Conservation (phyloP, 108 stramenopile genomes). For the Chaetoceros tenuissimus region DNA sequence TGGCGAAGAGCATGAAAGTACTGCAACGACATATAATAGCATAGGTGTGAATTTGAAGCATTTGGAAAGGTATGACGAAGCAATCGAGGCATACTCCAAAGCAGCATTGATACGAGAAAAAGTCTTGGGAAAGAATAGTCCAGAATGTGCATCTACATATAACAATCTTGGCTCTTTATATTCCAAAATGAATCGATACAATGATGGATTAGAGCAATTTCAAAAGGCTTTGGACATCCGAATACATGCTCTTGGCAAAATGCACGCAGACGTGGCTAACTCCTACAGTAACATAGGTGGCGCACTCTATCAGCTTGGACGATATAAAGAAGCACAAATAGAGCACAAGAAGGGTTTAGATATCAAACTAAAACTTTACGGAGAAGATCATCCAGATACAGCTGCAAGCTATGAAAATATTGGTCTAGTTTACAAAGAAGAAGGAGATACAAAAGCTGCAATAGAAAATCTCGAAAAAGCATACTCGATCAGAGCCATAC, state of each 20-base stretch:
- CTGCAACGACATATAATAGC: constrained; percentile 13
- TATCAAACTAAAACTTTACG: constrained; percentile 12
- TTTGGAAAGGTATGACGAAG: constrained; percentile 22
- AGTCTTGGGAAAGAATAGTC: constrained; percentile 20
- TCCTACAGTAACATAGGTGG: constrained; percentile 41
- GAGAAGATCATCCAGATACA: constrained; percentile 21
- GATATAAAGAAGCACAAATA: constrained; percentile 9
- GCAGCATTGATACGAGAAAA: constrained; percentile 18
- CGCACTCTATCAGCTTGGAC: constrained; percentile 25
- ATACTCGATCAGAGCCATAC: background rate
- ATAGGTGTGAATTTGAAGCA: constrained; percentile 26
- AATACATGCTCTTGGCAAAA: constrained; percentile 9
- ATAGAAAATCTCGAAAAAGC: constrained; percentile 1
- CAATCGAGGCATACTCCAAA: constrained; percentile 14
- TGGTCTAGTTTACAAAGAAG: constrained; percentile 12
- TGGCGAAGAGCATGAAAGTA: constrained; percentile 15
- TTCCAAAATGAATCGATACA: background rate
- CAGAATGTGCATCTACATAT: constrained; percentile 13
- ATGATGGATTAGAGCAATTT: background rate
- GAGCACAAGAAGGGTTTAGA: constrained; percentile 23
- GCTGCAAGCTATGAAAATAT: constrained; percentile 18
- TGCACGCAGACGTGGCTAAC: constrained; percentile 31
- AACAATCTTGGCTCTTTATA: constrained; percentile 22
- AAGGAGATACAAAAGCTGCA: constrained; percentile 21
- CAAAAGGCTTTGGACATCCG: constrained; percentile 24